A percentile compares a stretch with the other conserved stretches of the same genome.
Conservation (phyloP, 805 yeast species). For the Deakozyma indianensis region DNA sequence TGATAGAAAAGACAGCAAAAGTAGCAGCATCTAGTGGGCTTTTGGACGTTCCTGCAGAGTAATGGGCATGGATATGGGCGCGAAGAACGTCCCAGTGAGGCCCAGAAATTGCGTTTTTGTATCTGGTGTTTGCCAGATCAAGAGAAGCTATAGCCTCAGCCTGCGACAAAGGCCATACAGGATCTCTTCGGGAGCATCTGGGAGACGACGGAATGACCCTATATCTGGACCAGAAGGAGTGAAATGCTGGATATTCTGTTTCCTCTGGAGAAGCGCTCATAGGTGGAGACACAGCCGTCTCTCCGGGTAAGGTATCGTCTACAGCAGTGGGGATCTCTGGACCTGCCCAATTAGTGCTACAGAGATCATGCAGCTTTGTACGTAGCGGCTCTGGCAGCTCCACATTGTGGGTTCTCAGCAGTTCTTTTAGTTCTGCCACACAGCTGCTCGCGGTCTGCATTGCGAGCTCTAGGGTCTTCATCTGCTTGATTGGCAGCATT, state of each 20-base stretch:
- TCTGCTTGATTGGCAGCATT: slow-evolving; percentile 13
- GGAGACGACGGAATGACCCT: not conserved
- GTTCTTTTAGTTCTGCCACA: slow-evolving; percentile 6
- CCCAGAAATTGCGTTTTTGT: not conserved
- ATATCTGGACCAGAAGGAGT: not conserved
- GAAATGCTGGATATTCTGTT: not conserved
- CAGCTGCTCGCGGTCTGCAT: slow-evolving; percentile 6
- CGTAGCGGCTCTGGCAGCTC: slow-evolving; percentile 5
- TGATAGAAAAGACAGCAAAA: not conserved
- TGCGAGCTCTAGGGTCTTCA: slow-evolving; percentile 9
- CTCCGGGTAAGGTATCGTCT: not conserved
- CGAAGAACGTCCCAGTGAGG: not conserved
- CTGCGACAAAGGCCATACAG: not conserved
- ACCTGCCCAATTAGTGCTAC: not conserved
- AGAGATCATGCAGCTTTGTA: not conserved
- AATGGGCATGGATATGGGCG: not conserved
- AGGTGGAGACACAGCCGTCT: not conserved
- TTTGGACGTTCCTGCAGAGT: not conserved
- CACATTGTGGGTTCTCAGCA: slow-evolving; percentile 9
- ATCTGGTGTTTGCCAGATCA: not conserved
- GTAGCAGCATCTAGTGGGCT: not conserved
- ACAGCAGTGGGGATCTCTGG: not conserved
- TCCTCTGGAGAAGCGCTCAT: not conserved
- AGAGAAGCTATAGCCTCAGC: not conserved
- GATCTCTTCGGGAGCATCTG: not conserved